Conservation (phyloP, 1,139 yeast species). For the Keqinozyma sinolaborantium region DNA sequence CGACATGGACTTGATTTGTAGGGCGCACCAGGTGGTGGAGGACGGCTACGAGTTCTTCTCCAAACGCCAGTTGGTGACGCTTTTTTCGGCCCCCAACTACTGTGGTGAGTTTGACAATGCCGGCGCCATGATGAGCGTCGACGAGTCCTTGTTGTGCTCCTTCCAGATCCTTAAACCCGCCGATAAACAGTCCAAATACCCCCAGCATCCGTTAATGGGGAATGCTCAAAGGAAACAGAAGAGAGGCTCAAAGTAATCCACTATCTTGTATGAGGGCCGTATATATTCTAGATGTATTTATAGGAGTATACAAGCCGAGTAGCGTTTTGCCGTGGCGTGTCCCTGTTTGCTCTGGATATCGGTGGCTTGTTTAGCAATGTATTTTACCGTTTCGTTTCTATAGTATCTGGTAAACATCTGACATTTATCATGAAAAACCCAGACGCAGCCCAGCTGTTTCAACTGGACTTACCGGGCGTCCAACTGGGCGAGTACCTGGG, state of each 20-base stretch:
- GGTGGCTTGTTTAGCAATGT: no score
- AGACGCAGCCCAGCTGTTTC: no score
- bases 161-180: constrained; percentile 98
- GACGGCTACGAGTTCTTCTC: constrained; percentile 98
- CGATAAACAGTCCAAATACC: constrained; percentile 73
- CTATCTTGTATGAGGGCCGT: background rate
- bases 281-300: background rate
- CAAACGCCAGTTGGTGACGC: constrained; percentile 90
- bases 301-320: background rate
- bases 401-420: no score
- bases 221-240: constrained; percentile 75
- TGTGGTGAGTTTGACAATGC: constrained; percentile 99
- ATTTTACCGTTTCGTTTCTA: no score
- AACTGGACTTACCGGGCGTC: no score
- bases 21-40: constrained; percentile 98
- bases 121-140: constrained; percentile 99
- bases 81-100: constrained; percentile 95
- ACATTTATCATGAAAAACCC: no score
- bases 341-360: no score
- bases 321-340: no score
- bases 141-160: constrained; percentile 90
- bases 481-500: no score
- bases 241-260: constrained; percentile 47
- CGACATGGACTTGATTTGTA: constrained; percentile 94
- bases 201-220: constrained; percentile 51